Evolutionary conservation across 2,329 filamentous ascomycete genomes (phyloP), one percentile per base, ranked within the genome.

Genomic region (Alternaria sp.): DNA sequence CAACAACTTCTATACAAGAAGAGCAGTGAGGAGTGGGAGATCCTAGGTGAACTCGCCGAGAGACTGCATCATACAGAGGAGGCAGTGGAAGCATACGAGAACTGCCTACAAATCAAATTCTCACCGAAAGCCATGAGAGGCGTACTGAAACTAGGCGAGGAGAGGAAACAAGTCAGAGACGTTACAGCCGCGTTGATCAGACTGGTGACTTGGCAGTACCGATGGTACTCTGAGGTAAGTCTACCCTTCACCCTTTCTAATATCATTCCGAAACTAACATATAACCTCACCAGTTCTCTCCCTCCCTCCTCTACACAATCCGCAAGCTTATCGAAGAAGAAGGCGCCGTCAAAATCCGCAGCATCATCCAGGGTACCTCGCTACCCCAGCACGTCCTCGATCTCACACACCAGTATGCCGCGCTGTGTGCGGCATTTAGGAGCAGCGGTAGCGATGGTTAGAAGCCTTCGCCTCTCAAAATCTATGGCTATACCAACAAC

Each of bases 1-100:
- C 95, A 98, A 80, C 92, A 95, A 66, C 90, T 97, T 80, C 91
- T 96, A 70, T 99, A 98, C 84, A 96, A 96, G 82, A 99, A 98
- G 83, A 96, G 92, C 1, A 92, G 95, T 2, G 94, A 97, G 71
- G 96, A 99, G 79, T 99, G 96, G 96, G 96, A 99, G 81, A 97
- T 99, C 56, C 87, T 99, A 0, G 96, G 96, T 44, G 92, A 94
- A 62, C 87, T 99, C 15, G 96, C 96, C 1, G 93, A 97, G 79
- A 91, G 96, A 50, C 86, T 99, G 58, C 96, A 99, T 78, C 95
- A 98, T 80, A 88, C 88, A 30, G 92, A 96, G 46, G 96, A 99
- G 81, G 94, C 93, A 0, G 88, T 95, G 25, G 96, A 99, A 81
- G 96, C 96, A 3, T 99, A 97, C 80, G 90, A 94, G 59, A 90